Conservation (phyloP, 768 basidiomycete species). For the Wakefieldia striispora region DNA sequence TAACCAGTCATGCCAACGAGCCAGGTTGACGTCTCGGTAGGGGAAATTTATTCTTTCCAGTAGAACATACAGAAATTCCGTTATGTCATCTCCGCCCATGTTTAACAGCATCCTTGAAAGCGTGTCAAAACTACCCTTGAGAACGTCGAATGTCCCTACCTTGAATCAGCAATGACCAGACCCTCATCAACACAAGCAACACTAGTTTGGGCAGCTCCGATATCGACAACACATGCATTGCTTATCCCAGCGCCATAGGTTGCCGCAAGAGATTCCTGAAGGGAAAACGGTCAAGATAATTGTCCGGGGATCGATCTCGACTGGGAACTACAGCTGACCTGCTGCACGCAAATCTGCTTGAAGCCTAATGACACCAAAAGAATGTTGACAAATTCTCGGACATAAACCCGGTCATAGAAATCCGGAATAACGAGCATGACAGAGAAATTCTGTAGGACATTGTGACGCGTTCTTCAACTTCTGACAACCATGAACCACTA, state of each 20-base stretch:
- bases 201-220: slow-evolving; percentile 81
- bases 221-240: slow-evolving; percentile 93
- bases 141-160: slow-evolving; percentile 46
- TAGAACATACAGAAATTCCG: slow-evolving; percentile 79
- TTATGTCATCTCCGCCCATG: slow-evolving; percentile 95
- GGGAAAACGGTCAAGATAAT: not conserved
- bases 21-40: slow-evolving; percentile 79
- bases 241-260: slow-evolving; percentile 95
- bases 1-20: slow-evolving; percentile 79
- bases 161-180: slow-evolving; percentile 78
- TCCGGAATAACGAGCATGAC: slow-evolving; percentile 90
- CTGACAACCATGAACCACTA: slow-evolving; percentile 12
- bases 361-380: slow-evolving; percentile 82
- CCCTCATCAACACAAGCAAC: slow-evolving; percentile 97
- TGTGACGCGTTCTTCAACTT: not conserved
- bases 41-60: slow-evolving; percentile 83
- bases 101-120: slow-evolving; percentile 66
- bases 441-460: slow-evolving; percentile 67
- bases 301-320: not conserved
- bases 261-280: slow-evolving; percentile 86
- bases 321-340: slow-evolving; percentile 44
- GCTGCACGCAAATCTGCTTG: slow-evolving; percentile 89
- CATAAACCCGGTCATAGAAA: slow-evolving; percentile 81
- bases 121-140: slow-evolving; percentile 2
- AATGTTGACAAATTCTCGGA: slow-evolving; percentile 72